phyloP scores from a whole-genome alignment of 2,329 filamentous ascomycete genomes.

The Pseudonectria foliicola region DNA sequence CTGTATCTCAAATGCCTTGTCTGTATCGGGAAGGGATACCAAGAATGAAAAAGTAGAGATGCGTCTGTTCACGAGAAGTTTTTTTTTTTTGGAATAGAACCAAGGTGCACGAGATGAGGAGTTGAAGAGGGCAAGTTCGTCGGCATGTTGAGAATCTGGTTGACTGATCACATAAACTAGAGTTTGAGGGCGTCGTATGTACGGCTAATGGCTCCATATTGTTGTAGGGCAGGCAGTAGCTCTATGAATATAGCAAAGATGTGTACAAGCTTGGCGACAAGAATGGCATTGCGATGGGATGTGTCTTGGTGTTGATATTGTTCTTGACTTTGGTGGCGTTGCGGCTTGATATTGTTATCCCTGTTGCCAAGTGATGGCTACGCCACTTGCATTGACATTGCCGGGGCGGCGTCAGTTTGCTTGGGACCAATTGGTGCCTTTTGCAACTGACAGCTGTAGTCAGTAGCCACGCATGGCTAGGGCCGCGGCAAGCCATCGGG shows the following conservation, averaged over 20 bases:
- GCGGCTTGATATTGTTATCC: conserved; percentile 27
- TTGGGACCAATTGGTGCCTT: too few relatives aligned
- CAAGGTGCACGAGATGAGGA: neutral
- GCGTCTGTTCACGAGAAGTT: conserved; percentile 3
- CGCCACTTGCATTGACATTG: neutral
- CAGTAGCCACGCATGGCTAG: too few relatives aligned
- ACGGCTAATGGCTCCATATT: conserved; percentile 13
- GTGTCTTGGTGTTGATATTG: conserved; percentile 25
- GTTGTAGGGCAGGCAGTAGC: conserved; percentile 13
- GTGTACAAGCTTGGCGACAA: conserved; percentile 10
- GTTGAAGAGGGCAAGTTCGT: neutral
- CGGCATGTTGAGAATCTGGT: conserved; percentile 9
- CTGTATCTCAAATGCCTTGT: neutral
- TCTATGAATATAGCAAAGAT: conserved; percentile 10
- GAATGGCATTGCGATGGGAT: conserved; percentile 9
- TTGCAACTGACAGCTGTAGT: too few relatives aligned
- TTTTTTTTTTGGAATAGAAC: conserved; percentile 2
- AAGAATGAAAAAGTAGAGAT: neutral
- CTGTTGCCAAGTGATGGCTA: neutral
- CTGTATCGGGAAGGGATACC: neutral
- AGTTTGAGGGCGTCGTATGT: conserved; percentile 5
- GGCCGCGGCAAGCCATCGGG: too few relatives aligned
- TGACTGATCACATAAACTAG: conserved; percentile 11
- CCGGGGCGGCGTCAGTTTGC: neutral
- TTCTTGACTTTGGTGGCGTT: conserved; percentile 24